Base-by-base conservation (phyloP, 768 basidiomycete species). In the Hydnomerulius pinastri region DNA sequence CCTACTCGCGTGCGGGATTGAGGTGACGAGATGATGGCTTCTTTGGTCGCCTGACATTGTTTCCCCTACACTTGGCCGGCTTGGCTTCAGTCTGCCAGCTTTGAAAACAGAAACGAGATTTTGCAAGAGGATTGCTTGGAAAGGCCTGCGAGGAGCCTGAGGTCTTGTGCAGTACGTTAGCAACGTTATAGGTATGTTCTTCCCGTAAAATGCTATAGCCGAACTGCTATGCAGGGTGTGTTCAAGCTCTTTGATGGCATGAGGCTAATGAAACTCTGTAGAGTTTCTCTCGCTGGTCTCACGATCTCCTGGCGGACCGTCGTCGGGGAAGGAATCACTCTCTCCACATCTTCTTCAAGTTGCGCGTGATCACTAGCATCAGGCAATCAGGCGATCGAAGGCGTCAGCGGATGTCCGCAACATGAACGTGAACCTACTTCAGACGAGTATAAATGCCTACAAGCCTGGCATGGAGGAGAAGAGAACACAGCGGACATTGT, bases 371-470 rank as follows among this genome's bases (percentile, higher is more conserved):
- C 33, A 35, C 17, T 17, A 35, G 30, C 33, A 35, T 35, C 33
- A 35, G 30, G 30, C 15, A 20, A 20, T 48, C 20, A 48, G 42
- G 43, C 27, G 29, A 15, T n/a, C 17, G 13, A 23, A 45, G 12
- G 21, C 24, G 25, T 29, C 29, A 17, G 18, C 28, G 42, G n/a
- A 52, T 51, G 47, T 38, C 18, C 5, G 24, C 11, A 25, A 27
- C 37, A 57, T 35, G 33, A 18, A 48, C 10, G 12, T 52, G 49
- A 45, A 39, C 17, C n/a, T 20, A 13, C 30, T 38, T 23, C 12
- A 6, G 21, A 28, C 44, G 13, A 20, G 37, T 30, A 40, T 36
- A 42, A 54, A 35, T 28, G 18, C 39, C 6, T 15, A 33, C 20
- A 44, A 49, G 21, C 35, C 13, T 4, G 33, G 18, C 20, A 20